These are phyloP conservation scores for Cyberlindnera japonica DNA, from an alignment of 805 yeast genomes.

Conservation along the genomic window DNA sequence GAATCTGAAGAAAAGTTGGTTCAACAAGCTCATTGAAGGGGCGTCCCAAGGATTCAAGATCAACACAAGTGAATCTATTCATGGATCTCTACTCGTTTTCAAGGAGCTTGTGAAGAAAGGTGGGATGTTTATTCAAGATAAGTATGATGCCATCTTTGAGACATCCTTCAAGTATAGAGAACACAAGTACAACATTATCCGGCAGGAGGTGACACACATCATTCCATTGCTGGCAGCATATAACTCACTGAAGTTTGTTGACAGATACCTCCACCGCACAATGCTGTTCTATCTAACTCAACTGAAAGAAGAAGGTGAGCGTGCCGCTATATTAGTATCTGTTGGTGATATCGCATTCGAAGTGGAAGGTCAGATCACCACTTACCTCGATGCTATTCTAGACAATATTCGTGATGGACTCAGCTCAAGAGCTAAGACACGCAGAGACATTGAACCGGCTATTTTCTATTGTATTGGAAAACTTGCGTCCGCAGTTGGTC, in stretches of 20 bases:
- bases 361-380: conserved; percentile 80
- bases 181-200: conserved; percentile 67
- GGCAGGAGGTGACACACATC: conserved; percentile 81
- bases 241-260: conserved; percentile 70
- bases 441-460: conserved; percentile 78
- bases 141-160: conserved; percentile 74
- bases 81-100: conserved; percentile 80
- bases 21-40: conserved; percentile 61
- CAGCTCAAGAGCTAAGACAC: conserved; percentile 42
- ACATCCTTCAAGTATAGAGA: conserved; percentile 71
- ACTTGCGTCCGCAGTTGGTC: conserved; percentile 85
- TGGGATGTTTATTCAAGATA: conserved; percentile 67
- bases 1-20: conserved; percentile 70
- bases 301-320: conserved; percentile 71
- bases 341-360: conserved; percentile 78
- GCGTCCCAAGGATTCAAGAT: conserved; percentile 57
- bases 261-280: conserved; percentile 75
- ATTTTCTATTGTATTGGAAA: conserved; percentile 86
- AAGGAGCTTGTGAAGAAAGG: conserved; percentile 71
- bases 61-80: conserved; percentile 65
- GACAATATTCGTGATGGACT: conserved; percentile 81
- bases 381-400: conserved; percentile 83
- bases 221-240: conserved; percentile 81
- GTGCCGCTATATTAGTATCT: conserved; percentile 69
- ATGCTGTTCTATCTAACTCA: conserved; percentile 74